Percentiles rank a stretch among this genome's conserved stretches.
Conservation (phyloP, 495 filamentous ascomycete species). For the Zalerion maritima region DNA sequence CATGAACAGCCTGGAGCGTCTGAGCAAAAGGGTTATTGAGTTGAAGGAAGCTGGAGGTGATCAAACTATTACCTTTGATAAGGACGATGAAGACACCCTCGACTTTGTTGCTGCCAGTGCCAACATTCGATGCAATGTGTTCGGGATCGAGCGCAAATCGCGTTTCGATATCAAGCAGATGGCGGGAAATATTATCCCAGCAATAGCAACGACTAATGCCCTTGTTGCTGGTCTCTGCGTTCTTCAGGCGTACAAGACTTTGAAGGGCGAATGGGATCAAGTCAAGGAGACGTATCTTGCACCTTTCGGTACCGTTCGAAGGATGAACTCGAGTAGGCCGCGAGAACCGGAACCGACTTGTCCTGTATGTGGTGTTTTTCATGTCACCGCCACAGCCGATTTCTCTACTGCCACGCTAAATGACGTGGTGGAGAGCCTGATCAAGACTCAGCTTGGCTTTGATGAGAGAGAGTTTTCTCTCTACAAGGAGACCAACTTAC, state of each 20-base stretch:
- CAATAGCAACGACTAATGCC: constrained; percentile 95
- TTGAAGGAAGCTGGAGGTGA: constrained; percentile 35
- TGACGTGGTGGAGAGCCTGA: constrained; percentile 62
- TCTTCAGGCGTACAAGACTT: constrained; percentile 81
- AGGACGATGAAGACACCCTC: constrained; percentile 89
- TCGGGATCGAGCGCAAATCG: constrained; percentile 73
- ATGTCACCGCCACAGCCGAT: constrained; percentile 51
- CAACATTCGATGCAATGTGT: constrained; percentile 72
- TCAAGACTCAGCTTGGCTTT: constrained; percentile 60
- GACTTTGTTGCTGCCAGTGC: constrained; percentile 89
- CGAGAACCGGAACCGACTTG: constrained; percentile 67
- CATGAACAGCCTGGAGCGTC: constrained; percentile 60
- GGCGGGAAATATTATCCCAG: constrained; percentile 97
- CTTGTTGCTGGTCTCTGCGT: constrained; percentile 91
- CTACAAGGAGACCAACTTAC: constrained; percentile 49
- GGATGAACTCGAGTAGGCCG: constrained; percentile 58
- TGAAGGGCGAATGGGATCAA: constrained; percentile 54
- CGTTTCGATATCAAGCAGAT: constrained; percentile 98
- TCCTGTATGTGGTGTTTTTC: constrained; percentile 62
- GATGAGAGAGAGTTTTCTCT: constrained; percentile 66
- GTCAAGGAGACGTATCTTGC: constrained; percentile 65
- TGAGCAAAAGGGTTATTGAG: constrained; percentile 57
- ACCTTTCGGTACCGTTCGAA: constrained; percentile 59
- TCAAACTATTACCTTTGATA: constrained; percentile 80
- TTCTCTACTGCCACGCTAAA: constrained; percentile 61